Evolutionary conservation across 257 asterid genomes (phyloP), one percentile per base, ranked within the genome.

Genomic region (Fraxinus pennsylvanica): DNA sequence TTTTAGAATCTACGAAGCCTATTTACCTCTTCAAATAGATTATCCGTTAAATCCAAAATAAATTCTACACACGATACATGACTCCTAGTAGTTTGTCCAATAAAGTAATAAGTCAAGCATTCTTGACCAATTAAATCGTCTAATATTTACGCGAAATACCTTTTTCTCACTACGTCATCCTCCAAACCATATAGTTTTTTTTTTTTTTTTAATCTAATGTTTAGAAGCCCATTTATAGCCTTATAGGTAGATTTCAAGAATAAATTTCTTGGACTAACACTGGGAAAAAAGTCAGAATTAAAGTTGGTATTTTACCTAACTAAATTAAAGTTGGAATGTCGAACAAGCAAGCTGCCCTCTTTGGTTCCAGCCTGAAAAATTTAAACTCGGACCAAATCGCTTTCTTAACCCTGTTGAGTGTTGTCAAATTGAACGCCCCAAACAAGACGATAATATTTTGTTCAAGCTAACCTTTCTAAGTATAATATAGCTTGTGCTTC

Each of bases 351-450:
- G 68, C 69, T 9, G 5, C 68, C 68, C 15, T 61, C 68, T 61
- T 61, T 22, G 65, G 65, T 50, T 17, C 22, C 61, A 50, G 21
- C 61, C 22, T 50, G 19, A 50, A 66, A 65, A 33, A 12, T 1
- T 39, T 39, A 39, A 8, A 39, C 2, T 39, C 45, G 9, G 1
- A 38, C 43, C 43, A 38, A 38, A 38, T 38, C 43, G 9, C 9
- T 38, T 38, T 38, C 45, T 39, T 39, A 39, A 39, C 45, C 45
- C 12, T 39, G 5, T 39, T 13, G 12, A 39, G 45, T 39, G 45
- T 39, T 8, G 13, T 39, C 12, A 66, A 52, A 67, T 77, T 74
- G 19, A 78, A 68, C 9, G 25, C 73, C 33, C 70, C 39, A 72
- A n/a, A 68, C 76, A 73, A 41, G 39, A 61, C 69, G 39, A 12